Evolutionary conservation across 1,284 basidiomycete species (phyloP), one percentile per base, ranked within the genome.

Genomic region (Anthracocystis walkeri): DNA sequence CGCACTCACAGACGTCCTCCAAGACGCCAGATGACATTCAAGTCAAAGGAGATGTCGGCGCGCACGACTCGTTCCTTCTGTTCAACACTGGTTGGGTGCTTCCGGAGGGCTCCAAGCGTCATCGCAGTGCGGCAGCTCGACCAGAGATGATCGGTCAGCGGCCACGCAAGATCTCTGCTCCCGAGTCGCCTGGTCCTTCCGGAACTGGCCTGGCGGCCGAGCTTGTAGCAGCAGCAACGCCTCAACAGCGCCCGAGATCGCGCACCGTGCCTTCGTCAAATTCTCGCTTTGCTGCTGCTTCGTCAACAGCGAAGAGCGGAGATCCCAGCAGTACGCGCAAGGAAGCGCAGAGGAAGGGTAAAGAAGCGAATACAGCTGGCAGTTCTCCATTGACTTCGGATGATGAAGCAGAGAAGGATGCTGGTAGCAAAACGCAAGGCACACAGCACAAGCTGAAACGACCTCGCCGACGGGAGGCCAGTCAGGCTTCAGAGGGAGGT

Each of bases 81-180:
- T 97, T 96, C 86, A 91, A 97, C 74, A 87, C 88, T 21, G 94
- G 94, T 2, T 97, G 94, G 94, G 93, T 96, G 18, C 86, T 96
- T 18, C 92, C 93, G 10, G 87, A 90, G 10, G 92, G 91, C 4
- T 58, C 73, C 23, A 75, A 75, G 55, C 73, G 73, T 27, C 58
- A 75, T 44, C 60, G 73, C 14, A 59, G 33, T 8, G 45, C 44
- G 1, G 56, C 63, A 33, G 62, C 65, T 8, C 46, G 60, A 51
- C 67, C 67, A 7, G 65, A 67, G 41, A 62, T 67, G 63, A 63
- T 66, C 21, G 73, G 60, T 6, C 65, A 71, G 58, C 49, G 68
- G 14, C 68, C 73, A 25, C 61, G 73, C 23, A 75, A 75, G 61
- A 57, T 65, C 33, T 75, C 73, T 33, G 73, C 73, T 4, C 73